Evolutionary conservation across 176 grass and related monocot species (phyloP).

Genomic region (Bolboschoenus planiculmis): DNA sequence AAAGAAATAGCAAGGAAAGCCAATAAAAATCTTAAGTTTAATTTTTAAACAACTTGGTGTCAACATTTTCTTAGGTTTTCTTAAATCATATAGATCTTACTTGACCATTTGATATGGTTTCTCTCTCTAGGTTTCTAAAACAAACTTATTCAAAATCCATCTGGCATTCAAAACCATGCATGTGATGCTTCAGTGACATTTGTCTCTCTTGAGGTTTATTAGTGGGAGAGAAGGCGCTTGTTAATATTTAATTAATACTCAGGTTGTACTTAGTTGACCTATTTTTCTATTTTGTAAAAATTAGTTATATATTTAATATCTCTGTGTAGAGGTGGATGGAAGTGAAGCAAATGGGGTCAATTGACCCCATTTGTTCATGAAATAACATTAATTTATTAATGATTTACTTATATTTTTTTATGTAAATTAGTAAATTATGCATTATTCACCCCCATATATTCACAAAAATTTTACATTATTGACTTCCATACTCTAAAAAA

Average conservation of each 20-base stretch:
- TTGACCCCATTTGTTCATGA: too few species aligned
- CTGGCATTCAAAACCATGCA: conserved; percentile 53
- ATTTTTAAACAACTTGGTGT: background rate
- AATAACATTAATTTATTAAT: too few species aligned
- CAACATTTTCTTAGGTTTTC: background rate
- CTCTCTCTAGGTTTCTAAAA: background rate
- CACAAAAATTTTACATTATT: too few species aligned
- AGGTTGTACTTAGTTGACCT: background rate
- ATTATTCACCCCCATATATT: too few species aligned
- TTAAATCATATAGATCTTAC: background rate
- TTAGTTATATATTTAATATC: background rate
- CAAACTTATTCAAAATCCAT: conserved; percentile 30
- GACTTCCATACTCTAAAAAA: too few species aligned
- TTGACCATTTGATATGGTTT: background rate
- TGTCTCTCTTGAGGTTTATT: background rate
- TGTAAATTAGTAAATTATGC: too few species aligned
- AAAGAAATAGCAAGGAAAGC: conserved; percentile 15
- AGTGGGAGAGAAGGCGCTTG: background rate
- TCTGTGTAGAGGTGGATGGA: too few species aligned
- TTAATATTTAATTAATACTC: background rate
- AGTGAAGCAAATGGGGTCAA: too few species aligned
- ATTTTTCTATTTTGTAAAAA: background rate
- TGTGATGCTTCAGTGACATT: conserved; percentile 29
- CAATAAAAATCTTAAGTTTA: background rate
- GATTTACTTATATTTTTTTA: background rate